Evolutionary conservation across 306 rosid genomes (phyloP).

Genomic region (Spatholobus suberectus): DNA sequence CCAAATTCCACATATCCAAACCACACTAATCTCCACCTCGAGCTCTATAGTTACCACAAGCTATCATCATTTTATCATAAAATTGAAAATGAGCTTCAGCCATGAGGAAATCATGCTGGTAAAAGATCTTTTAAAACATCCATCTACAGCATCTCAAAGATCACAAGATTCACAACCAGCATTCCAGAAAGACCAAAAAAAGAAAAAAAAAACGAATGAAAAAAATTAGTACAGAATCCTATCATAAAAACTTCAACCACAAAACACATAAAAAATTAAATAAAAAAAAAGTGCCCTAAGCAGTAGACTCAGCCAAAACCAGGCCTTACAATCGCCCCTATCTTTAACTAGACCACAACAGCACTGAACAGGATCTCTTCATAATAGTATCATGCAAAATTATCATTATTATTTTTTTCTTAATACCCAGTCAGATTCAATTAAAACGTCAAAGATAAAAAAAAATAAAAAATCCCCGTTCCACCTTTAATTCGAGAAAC

Average conservation of each 20-base stretch:
- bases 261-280: background rate
- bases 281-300: background rate
- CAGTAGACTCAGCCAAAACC: background rate
- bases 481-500: background rate
- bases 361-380: conserved; percentile 9
- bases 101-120: conserved; percentile 51
- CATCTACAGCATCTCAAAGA: conserved; percentile 58
- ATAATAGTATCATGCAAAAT: background rate
- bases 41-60: conserved; percentile 48
- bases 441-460: background rate
- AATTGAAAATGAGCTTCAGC: conserved; percentile 49
- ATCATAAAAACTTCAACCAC: background rate
- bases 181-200: conserved; percentile 49
- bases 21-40: conserved; percentile 44
- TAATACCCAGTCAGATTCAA: background rate
- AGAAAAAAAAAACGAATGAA: conserved; percentile 33
- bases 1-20: conserved; percentile 49
- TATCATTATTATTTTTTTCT: background rate
- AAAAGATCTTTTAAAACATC: conserved; percentile 52
- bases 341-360: background rate
- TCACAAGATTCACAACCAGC: conserved; percentile 54
- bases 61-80: conserved; percentile 53
- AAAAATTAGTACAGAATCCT: conserved; percentile 10
- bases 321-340: background rate
- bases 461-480: background rate